phyloP scores from a whole-genome alignment of 148 eudicot genomes.

The Vaccinium darrowii region DNA sequence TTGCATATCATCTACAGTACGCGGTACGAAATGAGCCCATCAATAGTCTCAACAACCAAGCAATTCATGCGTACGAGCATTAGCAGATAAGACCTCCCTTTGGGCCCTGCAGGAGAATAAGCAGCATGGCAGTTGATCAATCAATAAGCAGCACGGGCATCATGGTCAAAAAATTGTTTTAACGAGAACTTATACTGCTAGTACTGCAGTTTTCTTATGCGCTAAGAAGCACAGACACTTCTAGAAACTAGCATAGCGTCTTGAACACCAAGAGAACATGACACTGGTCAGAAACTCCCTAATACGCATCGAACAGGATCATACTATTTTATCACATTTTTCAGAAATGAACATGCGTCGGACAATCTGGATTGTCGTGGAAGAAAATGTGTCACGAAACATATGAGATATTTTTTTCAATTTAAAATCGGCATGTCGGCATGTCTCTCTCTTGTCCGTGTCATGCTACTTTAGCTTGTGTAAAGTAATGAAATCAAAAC shows the following conservation, averaged over 20 bases:
- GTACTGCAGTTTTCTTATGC: neutral
- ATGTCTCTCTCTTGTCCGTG: neutral
- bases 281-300: neutral
- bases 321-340: neutral
- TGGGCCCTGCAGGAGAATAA: constrained; percentile 55
- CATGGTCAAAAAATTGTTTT: neutral
- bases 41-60: constrained; percentile 58
- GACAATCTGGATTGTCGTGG: neutral
- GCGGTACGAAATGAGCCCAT: constrained; percentile 57
- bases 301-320: neutral
- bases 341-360: neutral
- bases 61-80: constrained; percentile 68
- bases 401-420: neutral
- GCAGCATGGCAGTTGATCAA: neutral
- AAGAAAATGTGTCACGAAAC: neutral
- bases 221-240: neutral
- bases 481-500: neutral
- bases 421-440: neutral
- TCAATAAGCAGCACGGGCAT: neutral
- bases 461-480: neutral
- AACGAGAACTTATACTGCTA: neutral
- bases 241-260: neutral
- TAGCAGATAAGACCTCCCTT: constrained; percentile 67
- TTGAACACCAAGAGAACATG: neutral
- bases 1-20: constrained; percentile 26